Conservation (phyloP, 345 rosid species). For the Salix exigua region DNA sequence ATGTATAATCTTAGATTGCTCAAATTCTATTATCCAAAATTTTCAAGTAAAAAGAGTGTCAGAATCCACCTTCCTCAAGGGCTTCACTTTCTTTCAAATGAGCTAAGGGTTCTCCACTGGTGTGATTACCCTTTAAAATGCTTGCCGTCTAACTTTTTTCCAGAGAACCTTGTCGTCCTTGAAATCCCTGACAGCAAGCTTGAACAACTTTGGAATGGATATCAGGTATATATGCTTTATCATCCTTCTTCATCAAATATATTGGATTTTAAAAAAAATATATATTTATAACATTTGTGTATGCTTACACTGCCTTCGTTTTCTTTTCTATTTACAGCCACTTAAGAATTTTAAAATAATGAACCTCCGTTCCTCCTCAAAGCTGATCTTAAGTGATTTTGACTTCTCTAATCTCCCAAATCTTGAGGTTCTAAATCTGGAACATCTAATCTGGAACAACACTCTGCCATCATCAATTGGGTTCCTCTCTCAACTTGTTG, state of each 20-base stretch:
- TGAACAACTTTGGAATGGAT: not conserved
- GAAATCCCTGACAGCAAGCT: not conserved
- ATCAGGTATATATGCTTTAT: not conserved
- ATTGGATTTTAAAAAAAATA: not conserved
- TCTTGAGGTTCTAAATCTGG: not conserved
- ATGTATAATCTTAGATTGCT: not conserved
- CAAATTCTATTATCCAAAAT: not conserved
- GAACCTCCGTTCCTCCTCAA: not conserved
- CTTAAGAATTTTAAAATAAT: not conserved
- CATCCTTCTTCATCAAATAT: not conserved
- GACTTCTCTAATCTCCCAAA: not conserved
- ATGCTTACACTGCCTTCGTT: not conserved
- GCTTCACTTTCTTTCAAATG: no score
- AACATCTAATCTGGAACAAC: fast-evolving
- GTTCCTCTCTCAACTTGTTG: not conserved
- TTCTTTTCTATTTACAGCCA: not conserved
- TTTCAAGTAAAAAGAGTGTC: no score
- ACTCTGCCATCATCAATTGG: not conserved
- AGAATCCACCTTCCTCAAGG: not conserved
- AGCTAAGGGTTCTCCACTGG: no score
- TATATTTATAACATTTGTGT: not conserved
- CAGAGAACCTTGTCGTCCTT: not conserved
- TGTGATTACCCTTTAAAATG: not conserved
- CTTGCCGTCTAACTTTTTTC: not conserved
- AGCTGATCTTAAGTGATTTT: not conserved